Evolutionary conservation across 345 rosid species (phyloP), one percentile per base, ranked within the genome.

Genomic region (Brassica nigra): DNA sequence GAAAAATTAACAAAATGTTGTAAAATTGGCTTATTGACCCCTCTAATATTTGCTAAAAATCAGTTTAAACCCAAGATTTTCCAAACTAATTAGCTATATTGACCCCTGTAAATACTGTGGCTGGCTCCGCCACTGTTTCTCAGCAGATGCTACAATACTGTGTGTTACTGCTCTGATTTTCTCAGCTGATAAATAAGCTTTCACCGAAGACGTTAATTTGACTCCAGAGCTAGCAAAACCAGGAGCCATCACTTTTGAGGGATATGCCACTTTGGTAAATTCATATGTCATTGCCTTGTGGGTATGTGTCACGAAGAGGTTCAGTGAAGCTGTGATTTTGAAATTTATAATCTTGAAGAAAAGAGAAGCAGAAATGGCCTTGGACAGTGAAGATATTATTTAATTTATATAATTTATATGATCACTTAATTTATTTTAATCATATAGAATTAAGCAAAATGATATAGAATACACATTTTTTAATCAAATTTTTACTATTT

Each of bases 111-210:
- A 37, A 8, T 33, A 33, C 36, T 1, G 7, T 33, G 36, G 36
- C 6, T 33, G 6, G 36, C 36, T 33, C 36, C 36, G 36, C 36
- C 36, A 37, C 11, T 37, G 27, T 70, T 88, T 86, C 83, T 87
- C 92, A 2, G 83, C 88, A 10, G 92, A 92, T 66, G 1, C 3
- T 69, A 93, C 87, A 27, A 88, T 80, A 14, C 93, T 81, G 23
- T 88, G 96, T 37, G 84, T 81, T 55, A 90, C 88, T 1, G 81
- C 81, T 68, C 90, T 65, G 73, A 91, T 89, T 82, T 86, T 7
- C 11, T 55, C 18, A 15, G 57, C 18, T 15, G 57, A 49, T 49
- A 49, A n/a, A 49, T 18, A 55, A 16, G 61, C 61, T 55, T 16
- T 7, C 28, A 8, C 5, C 61, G 8, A 16, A 55, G 61, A 55